Base-by-base conservation (phyloP, 306 rosid genomes). In the Arachis hypogaea region DNA sequence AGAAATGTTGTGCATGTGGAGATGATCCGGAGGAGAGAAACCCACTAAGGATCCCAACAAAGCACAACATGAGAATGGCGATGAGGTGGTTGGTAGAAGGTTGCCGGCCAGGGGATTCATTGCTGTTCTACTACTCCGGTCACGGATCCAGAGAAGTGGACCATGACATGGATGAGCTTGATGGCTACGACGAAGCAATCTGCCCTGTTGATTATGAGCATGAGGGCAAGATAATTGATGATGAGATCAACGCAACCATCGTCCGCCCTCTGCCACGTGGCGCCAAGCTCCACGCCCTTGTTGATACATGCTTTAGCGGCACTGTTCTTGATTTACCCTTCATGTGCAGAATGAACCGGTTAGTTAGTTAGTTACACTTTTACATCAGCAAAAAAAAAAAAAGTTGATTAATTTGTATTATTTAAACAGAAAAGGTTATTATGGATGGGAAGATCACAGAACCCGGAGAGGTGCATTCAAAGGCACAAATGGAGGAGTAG, bases 121-220 rank as follows among this genome's bases (percentile, higher is more conserved):
- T 89, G 74, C 85, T 87, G 56, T 82, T 89, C 71, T 73, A 87
- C 76, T 87, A 38, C 83, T 89, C 95, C 8, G 95, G 95, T 49
- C 95, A 87, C 33, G 95, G 90, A 61, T 72, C 83, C 5, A 65
- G 56, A 36, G 65, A 69, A 80, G 71, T 6, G 1, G 88, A 87
- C 65, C 22, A 2, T 1, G 46, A 62, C 85, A 62, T 56, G 76
- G 92, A 87, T 55, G 95, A 89, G 83, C 4, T 80, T 9, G 92
- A 89, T 9, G 90, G 92, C 45, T 69, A 9, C 18, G 90, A 89
- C 40, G 95, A 89, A 75, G 86, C 87, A 12, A 38, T 89, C 12
- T 89, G 91, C 75, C 88, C 95, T 3, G 78, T 85, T n/a, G 92
- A 89, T 78, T 85, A 70, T n/a, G 81, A 75, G 74, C 33, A 61